Evolutionary conservation across 176 grass and related monocot species (phyloP), one percentile per base, ranked within the genome.

Genomic region (Carex littledalei): DNA sequence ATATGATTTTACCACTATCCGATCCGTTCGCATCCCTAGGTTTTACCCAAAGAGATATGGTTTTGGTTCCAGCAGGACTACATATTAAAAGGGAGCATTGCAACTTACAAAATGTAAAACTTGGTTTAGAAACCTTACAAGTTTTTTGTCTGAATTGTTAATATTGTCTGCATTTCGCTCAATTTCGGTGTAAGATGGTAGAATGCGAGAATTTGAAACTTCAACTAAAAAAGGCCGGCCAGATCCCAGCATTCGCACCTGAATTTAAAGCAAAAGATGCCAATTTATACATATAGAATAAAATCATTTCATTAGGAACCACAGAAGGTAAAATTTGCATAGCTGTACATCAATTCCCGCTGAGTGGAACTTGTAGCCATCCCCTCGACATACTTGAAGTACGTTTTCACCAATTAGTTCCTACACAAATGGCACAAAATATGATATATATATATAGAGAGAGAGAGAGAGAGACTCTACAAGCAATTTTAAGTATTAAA

Each of bases 161-260:
- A 97, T 94, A 35, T 86, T 89, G 56, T 94, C 91, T 85, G 81
- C 76, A 85, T 94, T 94, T 89, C 88, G 84, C 87, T 94, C 84
- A 90, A 94, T 77, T 75, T 94, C 88, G 84, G 39, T 74, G 43
- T 53, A 63, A 85, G 95, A 93, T 78, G 95, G 91, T 29, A 93
- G 80, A 55, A 87, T 89, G 47, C 91, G 88, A 66, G 84, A 78
- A 93, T 98, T 98, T 63, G 83, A 56, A 61, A 92, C 54, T 93
- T 98, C 95, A 86, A 94, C 78, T 64, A 98, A 87, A 87, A 98
- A 98, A 79, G 95, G 95, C 7, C 95, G 89, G 79, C 95, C 95
- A 86, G 95, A 94, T 89, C 95, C 95, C 89, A 98, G 83, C 95
- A 98, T 98, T 67, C 95, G 78, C 62, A 98, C 92, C 95, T 97